Evolutionary conservation across 2,329 filamentous ascomycete genomes (phyloP), one percentile per base, ranked within the genome.

Genomic region (Alternaria tenuissima): DNA sequence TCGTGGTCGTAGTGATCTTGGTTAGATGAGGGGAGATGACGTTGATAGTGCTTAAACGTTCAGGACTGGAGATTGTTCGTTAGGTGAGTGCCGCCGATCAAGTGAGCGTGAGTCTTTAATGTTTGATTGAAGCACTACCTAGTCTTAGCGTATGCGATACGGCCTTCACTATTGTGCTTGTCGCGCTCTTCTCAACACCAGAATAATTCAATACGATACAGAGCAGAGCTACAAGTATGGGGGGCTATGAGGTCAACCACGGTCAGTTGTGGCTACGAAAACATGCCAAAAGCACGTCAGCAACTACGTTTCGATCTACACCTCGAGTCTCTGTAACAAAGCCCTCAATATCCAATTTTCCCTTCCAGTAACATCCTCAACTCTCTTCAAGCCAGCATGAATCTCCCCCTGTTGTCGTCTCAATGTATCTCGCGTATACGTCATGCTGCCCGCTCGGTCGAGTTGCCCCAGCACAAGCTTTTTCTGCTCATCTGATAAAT

Each of bases 271-370:
- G 14, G 7, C 22, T 44, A 22, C 22, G 24, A 28, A 9, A 6
- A 22, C 12, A 12, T n/a, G 42, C 7, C 22, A 44, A 28, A 28
- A 24, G 8, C 7, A 14, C 22, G 5, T 12, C 24, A 9, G 16
- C 2, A 44, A 44, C 28, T 24, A 28, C 9, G 24, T 44, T 26
- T 26, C 42, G 24, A 24, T n/a, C 14, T 22, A 28, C 1, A 47
- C 14, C 14, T 52, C 41, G 3, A 48, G 12, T 32, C 16, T 46
- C 18, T 39, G 55, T 18, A 57, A 41, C 24, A 57, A n/a, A 12
- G 55, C 39, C 26, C 47, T 44, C 14, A 57, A 11, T 1, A 52
- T 30, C 55, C 47, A 57, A 26, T 52, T 57, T 11, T 52, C 24
- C 12, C 9, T 26, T 22, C 18, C 16, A 4, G 14, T 52, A n/a